A percentile compares a stretch with the other conserved stretches of the same genome.
phyloP scores from a whole-genome alignment of 2,329 filamentous ascomycete species.

The Fonsecaea pedrosoi region DNA sequence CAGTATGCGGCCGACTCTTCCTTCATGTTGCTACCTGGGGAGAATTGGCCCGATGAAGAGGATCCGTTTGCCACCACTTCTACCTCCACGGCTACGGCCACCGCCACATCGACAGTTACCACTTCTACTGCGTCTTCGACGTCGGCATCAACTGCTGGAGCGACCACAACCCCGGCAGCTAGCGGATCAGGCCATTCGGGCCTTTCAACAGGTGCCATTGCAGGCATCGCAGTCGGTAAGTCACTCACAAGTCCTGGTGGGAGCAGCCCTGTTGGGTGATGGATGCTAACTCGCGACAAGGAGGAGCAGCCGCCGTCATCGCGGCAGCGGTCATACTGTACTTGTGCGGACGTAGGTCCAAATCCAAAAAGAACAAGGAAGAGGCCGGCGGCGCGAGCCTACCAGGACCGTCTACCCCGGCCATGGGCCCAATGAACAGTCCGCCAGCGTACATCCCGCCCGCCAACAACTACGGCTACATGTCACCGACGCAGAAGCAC shows the following conservation, averaged over 20 bases:
- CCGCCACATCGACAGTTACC: background rate
- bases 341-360: slow-evolving; percentile 28
- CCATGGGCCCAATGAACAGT: slow-evolving; percentile 11
- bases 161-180: slow-evolving; percentile 5
- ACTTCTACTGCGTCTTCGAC: slow-evolving; percentile 11
- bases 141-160: background rate
- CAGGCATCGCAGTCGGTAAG: slow-evolving; percentile 29
- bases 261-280: background rate
- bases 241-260: background rate
- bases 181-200: background rate
- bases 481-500: slow-evolving; percentile 23
- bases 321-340: slow-evolving; percentile 20
- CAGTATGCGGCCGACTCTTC: slow-evolving; percentile 30
- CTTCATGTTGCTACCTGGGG: slow-evolving; percentile 37
- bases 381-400: background rate
- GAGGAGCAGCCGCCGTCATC: slow-evolving; percentile 22
- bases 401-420: background rate
- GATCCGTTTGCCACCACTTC: slow-evolving; percentile 24
- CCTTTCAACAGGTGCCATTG: slow-evolving; percentile 26
- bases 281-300: background rate
- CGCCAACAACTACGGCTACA: slow-evolving; percentile 20
- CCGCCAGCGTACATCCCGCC: slow-evolving; percentile 24
- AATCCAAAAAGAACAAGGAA: background rate
- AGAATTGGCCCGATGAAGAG: slow-evolving; percentile 34
- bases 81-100: slow-evolving; percentile 12